Evolutionary conservation across 768 basidiomycete genomes (phyloP), one percentile per base, ranked within the genome.

Genomic region (Calocybe cyanea): DNA sequence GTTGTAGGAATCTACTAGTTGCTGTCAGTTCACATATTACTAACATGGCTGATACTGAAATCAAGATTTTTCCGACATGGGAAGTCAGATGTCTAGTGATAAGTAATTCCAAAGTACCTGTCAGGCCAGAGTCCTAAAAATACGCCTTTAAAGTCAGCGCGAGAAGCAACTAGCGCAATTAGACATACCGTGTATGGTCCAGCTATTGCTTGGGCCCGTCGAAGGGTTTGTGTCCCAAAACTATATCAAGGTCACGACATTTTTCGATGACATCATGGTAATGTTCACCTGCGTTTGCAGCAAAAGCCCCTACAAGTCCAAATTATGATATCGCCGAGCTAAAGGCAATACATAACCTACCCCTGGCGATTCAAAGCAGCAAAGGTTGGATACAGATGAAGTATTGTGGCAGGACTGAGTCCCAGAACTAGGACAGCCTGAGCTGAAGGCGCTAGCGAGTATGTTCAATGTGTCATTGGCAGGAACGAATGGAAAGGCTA

Each of bases 151-250:
- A 52, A 42, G 15, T 41, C 55, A 24, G 18, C 18, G 18, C 25
- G n/a, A 11, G 13, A 14, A 33, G 11, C 20, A 40, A n/a, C 20
- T n/a, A 10, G 23, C 13, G n/a, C n/a, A 3, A 40, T 19, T n/a
- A 14, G 34, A 54, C 73, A 38, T 47, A 80, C 85, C 83, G 43
- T 85, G 85, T 47, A 87, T 81, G 1, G 84, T 88, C 85, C 86
- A 88, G 55, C 79, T 81, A 54, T 83, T 53, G 8, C 58, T 60
- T 4, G 86, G 86, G 9, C 86, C 85, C 15, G 77, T 80, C 2
- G 74, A 60, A 0, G 82, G 78, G 38, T 78, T 55, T 2, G 79
- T 83, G 50, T 87, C 84, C 85, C 86, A 88, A 63, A 87, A 85
- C 80, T 85, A 60, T 17, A 7, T 19, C 21, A 28, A 23, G 21